phyloP scores from a whole-genome alignment of 768 basidiomycete genomes.

The Termitomyces sp. region DNA sequence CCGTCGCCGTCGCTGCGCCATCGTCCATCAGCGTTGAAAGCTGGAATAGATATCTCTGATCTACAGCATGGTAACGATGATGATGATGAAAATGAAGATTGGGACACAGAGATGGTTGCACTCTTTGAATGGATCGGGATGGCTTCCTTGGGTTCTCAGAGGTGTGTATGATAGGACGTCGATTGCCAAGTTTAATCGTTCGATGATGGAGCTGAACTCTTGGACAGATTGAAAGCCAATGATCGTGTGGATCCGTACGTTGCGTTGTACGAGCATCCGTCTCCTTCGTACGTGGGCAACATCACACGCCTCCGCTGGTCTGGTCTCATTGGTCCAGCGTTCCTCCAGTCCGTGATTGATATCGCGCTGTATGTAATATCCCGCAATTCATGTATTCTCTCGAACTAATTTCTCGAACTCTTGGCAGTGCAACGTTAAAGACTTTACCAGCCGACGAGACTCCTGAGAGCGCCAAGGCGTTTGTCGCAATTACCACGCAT shows the following conservation, averaged over 20 bases:
- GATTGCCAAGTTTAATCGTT: too few relatives aligned
- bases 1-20: constrained; percentile 30
- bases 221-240: constrained; percentile 47
- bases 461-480: constrained; percentile 16
- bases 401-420: neutral
- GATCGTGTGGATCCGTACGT: constrained; percentile 69
- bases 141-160: constrained; percentile 59
- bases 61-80: constrained; percentile 21
- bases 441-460: neutral
- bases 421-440: constrained; percentile 7
- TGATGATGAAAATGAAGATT: constrained; percentile 41
- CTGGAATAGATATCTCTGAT: neutral
- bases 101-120: constrained; percentile 36
- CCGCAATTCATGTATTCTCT: neutral
- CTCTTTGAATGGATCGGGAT: constrained; percentile 76
- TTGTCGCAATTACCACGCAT: constrained; percentile 43
- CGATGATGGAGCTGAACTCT: neutral
- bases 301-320: constrained; percentile 55
- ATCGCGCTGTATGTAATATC: constrained; percentile 28
- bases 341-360: constrained; percentile 50
- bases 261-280: constrained; percentile 57
- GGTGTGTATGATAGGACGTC: constrained; percentile 33
- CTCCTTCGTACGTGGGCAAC: constrained; percentile 36
- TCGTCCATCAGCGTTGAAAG: constrained; percentile 17
- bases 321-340: constrained; percentile 48